phyloP scores from a whole-genome alignment of 148 eudicot genomes.

The Persicaria tinctoria region DNA sequence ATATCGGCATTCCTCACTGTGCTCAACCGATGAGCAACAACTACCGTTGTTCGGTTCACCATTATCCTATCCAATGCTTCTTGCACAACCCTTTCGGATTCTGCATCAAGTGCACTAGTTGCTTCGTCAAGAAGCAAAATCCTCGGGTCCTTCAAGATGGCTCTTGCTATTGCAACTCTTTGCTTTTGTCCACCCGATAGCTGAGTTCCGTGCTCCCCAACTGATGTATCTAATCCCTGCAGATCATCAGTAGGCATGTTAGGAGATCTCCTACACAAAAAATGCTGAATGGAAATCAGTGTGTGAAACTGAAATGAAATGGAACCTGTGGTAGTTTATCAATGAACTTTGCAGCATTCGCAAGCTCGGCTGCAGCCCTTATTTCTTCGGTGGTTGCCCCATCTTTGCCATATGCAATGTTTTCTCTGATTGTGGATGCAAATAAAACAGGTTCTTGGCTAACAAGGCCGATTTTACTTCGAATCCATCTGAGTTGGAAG shows the following conservation, averaged over 20 bases:
- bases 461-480: constrained; percentile 59
- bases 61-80: constrained; percentile 77
- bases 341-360: constrained; percentile 59
- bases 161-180: constrained; percentile 84
- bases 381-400: constrained; percentile 50
- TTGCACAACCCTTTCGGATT: constrained; percentile 74
- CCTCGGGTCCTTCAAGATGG: constrained; percentile 67
- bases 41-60: constrained; percentile 67
- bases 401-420: constrained; percentile 58
- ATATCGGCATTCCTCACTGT: constrained; percentile 70
- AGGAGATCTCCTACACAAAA: neutral
- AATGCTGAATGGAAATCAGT: neutral
- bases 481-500: constrained; percentile 55
- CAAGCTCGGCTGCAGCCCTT: constrained; percentile 49
- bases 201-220: constrained; percentile 82
- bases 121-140: constrained; percentile 87
- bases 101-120: constrained; percentile 88
- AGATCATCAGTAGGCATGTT: neutral
- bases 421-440: constrained; percentile 50
- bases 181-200: constrained; percentile 93
- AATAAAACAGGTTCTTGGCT: constrained; percentile 76
- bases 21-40: constrained; percentile 81
- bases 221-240: constrained; percentile 76
- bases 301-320: neutral
- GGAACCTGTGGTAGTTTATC: constrained; percentile 57